Evolutionary conservation across 2,329 filamentous ascomycete genomes (phyloP), one percentile per base, ranked within the genome.

Genomic region (Lasiodiplodia theobromae): DNA sequence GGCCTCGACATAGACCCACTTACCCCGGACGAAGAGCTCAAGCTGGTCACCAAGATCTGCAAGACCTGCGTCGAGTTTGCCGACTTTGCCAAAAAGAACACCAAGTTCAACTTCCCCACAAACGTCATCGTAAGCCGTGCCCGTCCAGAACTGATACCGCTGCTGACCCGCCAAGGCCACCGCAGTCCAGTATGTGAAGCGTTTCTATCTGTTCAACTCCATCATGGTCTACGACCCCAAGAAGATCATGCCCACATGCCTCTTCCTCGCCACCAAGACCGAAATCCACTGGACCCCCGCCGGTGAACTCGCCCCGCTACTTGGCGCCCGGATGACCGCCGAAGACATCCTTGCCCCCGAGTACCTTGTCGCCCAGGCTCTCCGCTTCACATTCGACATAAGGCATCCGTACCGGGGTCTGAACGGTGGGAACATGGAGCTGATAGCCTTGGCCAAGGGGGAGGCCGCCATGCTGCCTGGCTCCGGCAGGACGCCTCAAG

Each of bases 191-290:
- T 97, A 96, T 78, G 87, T 99, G 70, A 92, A 93, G 68, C 92
- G 96, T 69, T 98, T 99, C 86, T 99, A 98, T 83, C 87, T 97
- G 47, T 95, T 92, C 76, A 97, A 98, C 81, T 96, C 92, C 51
- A 89, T 94, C 75, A 97, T 98, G 92, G 97, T 94, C 37, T 98
- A 99, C 78, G 92, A 95, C 71, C 95, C 94, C 0, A 92, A 92
- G 71, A 90, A 93, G 71, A 92, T 98, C 72, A 89, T 97, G 77
- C 93, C 94, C 77, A 96, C 94, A 37, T 93, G 92, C 44, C 87
- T 99, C 67, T 98, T 96, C 84, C 92, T 99, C 71, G 94, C 94
- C 11, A 94, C 91, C 75, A 99, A 99, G 82, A 93, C 93, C 4
- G 95, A 99, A 76, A 93, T 93, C 70, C 88, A 90, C 77, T 94